Evolutionary conservation across 495 filamentous ascomycete species (phyloP).

Genomic region (Astrothelium macrocarpum): DNA sequence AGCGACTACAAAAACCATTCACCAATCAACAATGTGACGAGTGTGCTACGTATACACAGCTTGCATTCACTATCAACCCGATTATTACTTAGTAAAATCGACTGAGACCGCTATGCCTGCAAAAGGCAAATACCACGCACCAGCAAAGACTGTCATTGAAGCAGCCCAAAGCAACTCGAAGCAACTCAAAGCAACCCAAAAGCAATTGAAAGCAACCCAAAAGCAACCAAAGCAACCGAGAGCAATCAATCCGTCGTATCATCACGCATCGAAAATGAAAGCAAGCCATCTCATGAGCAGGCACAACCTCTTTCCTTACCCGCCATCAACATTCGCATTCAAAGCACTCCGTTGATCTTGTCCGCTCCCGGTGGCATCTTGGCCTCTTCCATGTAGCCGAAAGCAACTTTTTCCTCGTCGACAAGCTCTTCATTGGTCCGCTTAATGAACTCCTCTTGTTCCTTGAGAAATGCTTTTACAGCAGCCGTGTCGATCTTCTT

Average conservation of each 20-base stretch:
- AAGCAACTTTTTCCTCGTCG: slow-evolving; percentile 42
- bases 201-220: too few relatives aligned
- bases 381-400: slow-evolving; percentile 39
- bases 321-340: not conserved
- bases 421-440: slow-evolving; percentile 51
- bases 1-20: too few relatives aligned
- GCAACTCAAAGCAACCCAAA: too few relatives aligned
- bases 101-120: not conserved
- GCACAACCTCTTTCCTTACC: not conserved
- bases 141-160: too few relatives aligned
- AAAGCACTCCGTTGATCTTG: not conserved
- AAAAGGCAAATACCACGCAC: not conserved
- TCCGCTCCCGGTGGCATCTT: slow-evolving; percentile 21
- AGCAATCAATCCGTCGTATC: too few relatives aligned
- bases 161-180: too few relatives aligned
- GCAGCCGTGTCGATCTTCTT: slow-evolving; percentile 33
- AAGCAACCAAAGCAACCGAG: not conserved
- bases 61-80: not conserved
- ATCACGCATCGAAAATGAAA: not conserved
- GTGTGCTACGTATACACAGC: too few relatives aligned
- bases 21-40: too few relatives aligned
- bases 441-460: slow-evolving; percentile 46
- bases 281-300: not conserved
- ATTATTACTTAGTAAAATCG: not conserved
- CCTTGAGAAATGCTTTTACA: slow-evolving; percentile 35